Base-by-base conservation (phyloP, 306 rosid species). In the Hylodesmum podocarpum region DNA sequence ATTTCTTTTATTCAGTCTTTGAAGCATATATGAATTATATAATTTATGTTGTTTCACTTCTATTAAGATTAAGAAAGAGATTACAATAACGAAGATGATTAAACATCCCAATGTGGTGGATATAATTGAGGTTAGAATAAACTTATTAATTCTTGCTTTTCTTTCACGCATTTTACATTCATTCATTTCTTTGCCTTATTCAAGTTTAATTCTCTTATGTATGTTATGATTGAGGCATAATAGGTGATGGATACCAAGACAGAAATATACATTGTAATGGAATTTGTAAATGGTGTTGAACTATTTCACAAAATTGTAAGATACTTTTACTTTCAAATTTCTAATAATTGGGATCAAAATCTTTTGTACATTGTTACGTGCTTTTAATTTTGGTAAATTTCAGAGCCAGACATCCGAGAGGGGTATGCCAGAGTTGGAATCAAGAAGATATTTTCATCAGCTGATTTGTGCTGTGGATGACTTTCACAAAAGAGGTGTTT, bases 241-340 rank as follows among this genome's bases (percentile, higher is more conserved):
- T n/a, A n/a, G 94, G 97, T 92, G 3, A 59, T 29, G 44, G 14
- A 24, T 50, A 80, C 88, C 21, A 67, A 51, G 46, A 10, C 0
- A 34, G 12, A n/a, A 0, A 9, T 63, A 21, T 63, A 18, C 5
- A 18, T 63, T 18, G 47, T 18, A 36, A 1, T 19, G 28, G 16
- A 63, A 19, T 84, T 79, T 74, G 94, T 86, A 75, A 82, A 91
- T 63, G 96, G 94, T n/a, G n/a, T n/a, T 11, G 90, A 90, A 74
- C 85, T 90, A 21, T 89, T 87, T 39, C 88, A 86, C 85, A 86
- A 87, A 86, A 87, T 93, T 85, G 97, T 92, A 86, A 88, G 96
- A 67, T 24, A 6, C 0, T 14, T 49, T 57, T 13, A 6, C 37
- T 11, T 57, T 27, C 3, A 1, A 49, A 19, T n/a, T n/a, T n/a